Conservation (phyloP, 768 basidiomycete genomes). For the Trametes cingulata region DNA sequence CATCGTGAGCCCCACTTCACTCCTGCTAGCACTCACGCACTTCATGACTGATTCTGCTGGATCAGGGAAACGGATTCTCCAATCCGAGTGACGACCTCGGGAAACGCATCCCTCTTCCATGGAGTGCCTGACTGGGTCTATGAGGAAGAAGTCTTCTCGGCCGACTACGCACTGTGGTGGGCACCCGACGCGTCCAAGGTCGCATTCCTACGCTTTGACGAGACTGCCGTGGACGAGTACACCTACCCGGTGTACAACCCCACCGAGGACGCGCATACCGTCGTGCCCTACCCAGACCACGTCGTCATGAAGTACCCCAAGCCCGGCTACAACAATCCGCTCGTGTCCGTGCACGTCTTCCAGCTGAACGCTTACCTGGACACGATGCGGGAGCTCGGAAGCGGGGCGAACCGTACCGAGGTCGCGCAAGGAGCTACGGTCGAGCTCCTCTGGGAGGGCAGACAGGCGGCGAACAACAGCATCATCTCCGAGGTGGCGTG, state of each 20-base stretch:
- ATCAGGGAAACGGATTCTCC: constrained; percentile 40
- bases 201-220: constrained; percentile 87
- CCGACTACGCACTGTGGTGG: constrained; percentile 86
- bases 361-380: constrained; percentile 59
- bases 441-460: constrained; percentile 66
- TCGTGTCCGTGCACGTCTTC: constrained; percentile 82
- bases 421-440: constrained; percentile 41
- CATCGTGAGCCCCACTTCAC: constrained; percentile 47
- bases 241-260: constrained; percentile 93
- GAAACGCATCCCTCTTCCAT: constrained; percentile 84
- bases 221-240: constrained; percentile 84
- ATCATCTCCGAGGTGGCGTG: constrained; percentile 84
- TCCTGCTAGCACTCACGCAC: too few relatives aligned
- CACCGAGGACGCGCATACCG: constrained; percentile 61
- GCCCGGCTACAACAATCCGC: constrained; percentile 86
- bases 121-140: constrained; percentile 99
- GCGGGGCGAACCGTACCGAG: constrained; percentile 20
- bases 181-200: constrained; percentile 74
- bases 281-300: constrained; percentile 74
- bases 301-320: constrained; percentile 81
- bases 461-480: constrained; percentile 59
- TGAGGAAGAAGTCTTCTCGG: constrained; percentile 84
- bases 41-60: background rate
- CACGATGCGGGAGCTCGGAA: constrained; percentile 27
- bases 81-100: constrained; percentile 79